These are phyloP conservation scores for Dothideomycetes sp. DNA, from an alignment of 2,329 filamentous ascomycete species.

Conservation along the genomic window DNA sequence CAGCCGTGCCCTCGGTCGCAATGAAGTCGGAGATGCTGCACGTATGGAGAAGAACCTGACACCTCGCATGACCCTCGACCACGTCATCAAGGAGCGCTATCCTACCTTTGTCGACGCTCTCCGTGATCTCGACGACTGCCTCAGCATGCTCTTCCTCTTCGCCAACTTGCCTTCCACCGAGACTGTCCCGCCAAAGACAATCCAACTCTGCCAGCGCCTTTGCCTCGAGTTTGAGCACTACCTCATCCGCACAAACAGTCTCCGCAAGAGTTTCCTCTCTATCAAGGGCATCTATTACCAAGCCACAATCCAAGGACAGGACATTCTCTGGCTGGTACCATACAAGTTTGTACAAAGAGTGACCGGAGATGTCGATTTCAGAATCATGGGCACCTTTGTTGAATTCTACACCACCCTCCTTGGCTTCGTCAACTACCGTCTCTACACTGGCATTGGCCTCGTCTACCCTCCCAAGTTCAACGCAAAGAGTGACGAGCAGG, in stretches of 20 bases:
- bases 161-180: constrained; percentile 87
- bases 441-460: constrained; percentile 83
- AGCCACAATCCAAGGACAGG: constrained; percentile 91
- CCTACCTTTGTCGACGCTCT: constrained; percentile 92
- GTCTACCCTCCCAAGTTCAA: constrained; percentile 97
- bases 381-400: constrained; percentile 98
- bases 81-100: constrained; percentile 96
- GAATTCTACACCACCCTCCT: constrained; percentile 97
- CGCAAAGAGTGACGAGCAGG: constrained; percentile 71
- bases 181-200: constrained; percentile 86
- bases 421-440: constrained; percentile 88
- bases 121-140: constrained; percentile 87
- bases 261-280: constrained; percentile 92
- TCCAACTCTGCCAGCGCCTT: constrained; percentile 84
- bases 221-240: constrained; percentile 97
- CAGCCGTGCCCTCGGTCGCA: constrained; percentile 77
- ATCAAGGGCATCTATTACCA: constrained; percentile 99
- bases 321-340: constrained; percentile 92
- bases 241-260: constrained; percentile 78
- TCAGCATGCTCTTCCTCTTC: constrained; percentile 96
- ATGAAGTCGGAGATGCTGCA: constrained; percentile 79
- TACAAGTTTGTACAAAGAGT: constrained; percentile 97
- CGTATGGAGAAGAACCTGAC: constrained; percentile 85
- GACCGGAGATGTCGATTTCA: constrained; percentile 89
- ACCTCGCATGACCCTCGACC: constrained; percentile 82